Base-by-base conservation (phyloP, 371 early-diverging fungal genomes). In the Parasitella parasitica region DNA sequence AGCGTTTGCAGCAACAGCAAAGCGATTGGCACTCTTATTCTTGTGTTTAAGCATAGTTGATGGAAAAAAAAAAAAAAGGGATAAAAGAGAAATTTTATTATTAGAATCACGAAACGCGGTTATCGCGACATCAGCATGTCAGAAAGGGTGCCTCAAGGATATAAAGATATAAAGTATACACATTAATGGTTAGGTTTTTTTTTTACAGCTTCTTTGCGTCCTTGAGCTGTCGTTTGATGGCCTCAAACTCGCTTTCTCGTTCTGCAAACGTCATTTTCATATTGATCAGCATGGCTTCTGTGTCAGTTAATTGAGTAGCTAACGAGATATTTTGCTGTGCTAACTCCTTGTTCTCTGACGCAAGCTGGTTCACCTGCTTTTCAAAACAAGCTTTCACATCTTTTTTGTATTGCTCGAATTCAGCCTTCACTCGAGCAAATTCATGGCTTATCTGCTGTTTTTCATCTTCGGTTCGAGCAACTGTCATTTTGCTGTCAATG, bases 221-320 rank as follows among this genome's bases (percentile, higher is more conserved):
- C 24, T 54, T 35, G 26, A 59, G 28, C 34, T 84, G 84, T 52
- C 79, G 70, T 15, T 71, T 64, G 54, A 89, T 61, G 0, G 66
- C 51, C 37, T 84, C 85, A 51, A 86, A 69, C 59, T 89, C 86
- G 63, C 78, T 83, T 72, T 92, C 93, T 63, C 78, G 75, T 67
- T 91, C 89, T 9, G 87, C 91, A 59, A 83, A 86, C 55, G 80
- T 66, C 61, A 83, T 73, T 70, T 90, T 90, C 51, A 84, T 76
- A 57, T 79, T 81, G 16, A 86, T 77, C 59, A 94, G 54, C 61
- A 81, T 68, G 2, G 77, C 74, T 69, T 91, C 89, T 56, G 91
- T 64, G 28, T 84, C 71, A 20, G 58, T 76, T 41, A 91, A 57
- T 48, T 80, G 77, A 41, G 91, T 89, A 57, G 86, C 82, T 34